Evolutionary conservation across 192 early-diverging fungal genomes (phyloP).

Genomic region (Pilaira anomala): DNA sequence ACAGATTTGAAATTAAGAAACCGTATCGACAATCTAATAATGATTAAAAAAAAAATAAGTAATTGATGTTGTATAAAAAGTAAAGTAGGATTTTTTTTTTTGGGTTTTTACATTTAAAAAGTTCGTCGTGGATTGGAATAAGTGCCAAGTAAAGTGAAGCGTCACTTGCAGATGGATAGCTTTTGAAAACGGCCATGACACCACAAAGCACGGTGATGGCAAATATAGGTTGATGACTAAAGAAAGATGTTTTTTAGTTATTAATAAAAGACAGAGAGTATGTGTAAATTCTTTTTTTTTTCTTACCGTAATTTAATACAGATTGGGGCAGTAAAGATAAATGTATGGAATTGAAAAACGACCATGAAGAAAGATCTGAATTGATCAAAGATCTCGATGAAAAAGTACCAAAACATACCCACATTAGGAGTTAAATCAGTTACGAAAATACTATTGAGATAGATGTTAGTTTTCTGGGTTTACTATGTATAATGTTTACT

Average conservation of each 20-base stretch:
- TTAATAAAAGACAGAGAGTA: not conserved
- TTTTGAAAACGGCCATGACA: constrained; percentile 85
- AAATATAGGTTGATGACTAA: constrained; percentile 79
- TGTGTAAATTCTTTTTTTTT: too few relatives aligned
- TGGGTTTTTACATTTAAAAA: constrained; percentile 85
- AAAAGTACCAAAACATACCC: constrained; percentile 98
- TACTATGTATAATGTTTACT: constrained; percentile 10
- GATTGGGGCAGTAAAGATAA: constrained; percentile 85
- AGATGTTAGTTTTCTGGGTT: not conserved
- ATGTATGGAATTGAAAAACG: constrained; percentile 92
- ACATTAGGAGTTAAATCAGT: constrained; percentile 94
- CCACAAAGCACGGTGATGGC: constrained; percentile 64
- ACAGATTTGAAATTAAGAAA: constrained; percentile 68
- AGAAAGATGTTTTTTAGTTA: constrained; percentile 4
- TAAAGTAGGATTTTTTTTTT: not conserved
- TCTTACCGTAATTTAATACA: constrained; percentile 74
- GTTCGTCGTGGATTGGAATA: constrained; percentile 75
- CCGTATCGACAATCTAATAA: constrained; percentile 76
- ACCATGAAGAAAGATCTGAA: constrained; percentile 91
- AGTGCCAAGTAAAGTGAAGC: constrained; percentile 78
- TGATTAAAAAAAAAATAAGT: not conserved
- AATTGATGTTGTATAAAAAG: too few relatives aligned
- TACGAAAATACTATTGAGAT: constrained; percentile 30
- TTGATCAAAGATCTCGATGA: constrained; percentile 99
- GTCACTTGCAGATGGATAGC: constrained; percentile 91